phyloP scores from a whole-genome alignment of 495 filamentous ascomycete species.

The Neurospora tetraspora region DNA sequence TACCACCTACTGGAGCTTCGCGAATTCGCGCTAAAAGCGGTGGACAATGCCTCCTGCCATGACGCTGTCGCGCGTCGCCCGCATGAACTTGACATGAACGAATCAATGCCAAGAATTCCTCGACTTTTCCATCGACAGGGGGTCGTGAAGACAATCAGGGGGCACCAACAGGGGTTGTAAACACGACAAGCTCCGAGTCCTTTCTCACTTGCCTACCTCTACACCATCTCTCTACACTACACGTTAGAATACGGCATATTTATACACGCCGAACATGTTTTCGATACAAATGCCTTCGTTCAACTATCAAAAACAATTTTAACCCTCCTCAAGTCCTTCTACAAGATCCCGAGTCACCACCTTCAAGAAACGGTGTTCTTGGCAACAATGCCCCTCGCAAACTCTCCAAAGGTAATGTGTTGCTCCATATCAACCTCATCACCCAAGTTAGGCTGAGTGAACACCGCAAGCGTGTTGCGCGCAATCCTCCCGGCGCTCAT shows the following conservation, averaged over 20 bases:
- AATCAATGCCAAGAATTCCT: not conserved
- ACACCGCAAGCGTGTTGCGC: slow-evolving; percentile 90
- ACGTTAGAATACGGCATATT: too few species aligned
- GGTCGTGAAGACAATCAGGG: not conserved
- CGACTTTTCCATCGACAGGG: not conserved
- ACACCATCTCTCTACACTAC: not conserved
- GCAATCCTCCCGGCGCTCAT: slow-evolving; percentile 48
- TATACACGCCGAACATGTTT: not conserved
- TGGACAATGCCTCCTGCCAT: not conserved
- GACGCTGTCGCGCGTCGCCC: not conserved
- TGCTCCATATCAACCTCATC: slow-evolving; percentile 69
- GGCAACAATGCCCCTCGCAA: slow-evolving; percentile 74
- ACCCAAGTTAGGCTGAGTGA: slow-evolving; percentile 90
- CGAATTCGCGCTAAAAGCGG: not conserved
- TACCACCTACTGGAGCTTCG: not conserved
- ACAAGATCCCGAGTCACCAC: not conserved
- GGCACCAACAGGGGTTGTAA: not conserved
- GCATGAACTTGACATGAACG: not conserved
- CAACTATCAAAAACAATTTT: not conserved
- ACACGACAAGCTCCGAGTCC: not conserved
- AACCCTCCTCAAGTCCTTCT: not conserved
- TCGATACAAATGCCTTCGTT: not conserved
- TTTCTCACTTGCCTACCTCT: not conserved
- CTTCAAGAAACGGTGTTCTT: slow-evolving; percentile 54
- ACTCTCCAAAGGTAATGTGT: slow-evolving; percentile 72